phyloP scores from a whole-genome alignment of 176 grass and related monocot genomes.

The Coix lacrymajobi region DNA sequence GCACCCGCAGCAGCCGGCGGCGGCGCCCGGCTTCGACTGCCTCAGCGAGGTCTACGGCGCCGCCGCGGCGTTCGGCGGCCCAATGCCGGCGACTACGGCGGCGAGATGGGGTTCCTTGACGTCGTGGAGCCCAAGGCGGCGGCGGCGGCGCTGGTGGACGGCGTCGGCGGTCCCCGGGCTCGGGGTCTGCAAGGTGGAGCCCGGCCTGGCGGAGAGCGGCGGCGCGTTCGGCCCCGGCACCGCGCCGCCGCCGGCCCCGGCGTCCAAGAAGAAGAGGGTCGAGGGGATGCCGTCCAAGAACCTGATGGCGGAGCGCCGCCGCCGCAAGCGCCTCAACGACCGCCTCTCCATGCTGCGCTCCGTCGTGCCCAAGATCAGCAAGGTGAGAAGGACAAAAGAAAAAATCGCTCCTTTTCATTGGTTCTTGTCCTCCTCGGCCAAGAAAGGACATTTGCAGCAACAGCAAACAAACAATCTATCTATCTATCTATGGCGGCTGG shows the following conservation, averaged over 20 bases:
- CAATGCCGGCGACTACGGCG: constrained; percentile 23
- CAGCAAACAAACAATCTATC: neutral
- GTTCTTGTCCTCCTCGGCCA: neutral
- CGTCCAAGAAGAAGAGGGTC: constrained; percentile 81
- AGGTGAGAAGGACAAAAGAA: constrained; percentile 36
- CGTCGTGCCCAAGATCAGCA: constrained; percentile 99
- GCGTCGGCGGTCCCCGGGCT: neutral
- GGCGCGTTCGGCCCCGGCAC: constrained; percentile 17
- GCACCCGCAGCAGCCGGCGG: constrained; percentile 1
- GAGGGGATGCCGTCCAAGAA: constrained; percentile 98
- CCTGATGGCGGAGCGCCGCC: constrained; percentile 95
- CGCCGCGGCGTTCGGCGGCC: constrained; percentile 21
- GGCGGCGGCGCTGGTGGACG: constrained; percentile 16
- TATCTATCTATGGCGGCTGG: neutral
- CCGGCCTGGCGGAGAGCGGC: constrained; percentile 36
- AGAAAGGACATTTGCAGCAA: neutral
- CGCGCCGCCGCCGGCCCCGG: constrained; percentile 14
- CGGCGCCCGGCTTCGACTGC: constrained; percentile 61
- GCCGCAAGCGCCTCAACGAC: constrained; percentile 95
- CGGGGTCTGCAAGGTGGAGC: constrained; percentile 77
- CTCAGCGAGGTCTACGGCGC: constrained; percentile 62
- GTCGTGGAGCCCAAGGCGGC: constrained; percentile 27
- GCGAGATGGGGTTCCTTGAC: constrained; percentile 55
- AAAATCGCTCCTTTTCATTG: neutral
- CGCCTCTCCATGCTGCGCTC: constrained; percentile 98